Evolutionary conservation across 179 eudicot species (phyloP), one percentile per base, ranked within the genome.

Genomic region (Monotropa hypopitys): DNA sequence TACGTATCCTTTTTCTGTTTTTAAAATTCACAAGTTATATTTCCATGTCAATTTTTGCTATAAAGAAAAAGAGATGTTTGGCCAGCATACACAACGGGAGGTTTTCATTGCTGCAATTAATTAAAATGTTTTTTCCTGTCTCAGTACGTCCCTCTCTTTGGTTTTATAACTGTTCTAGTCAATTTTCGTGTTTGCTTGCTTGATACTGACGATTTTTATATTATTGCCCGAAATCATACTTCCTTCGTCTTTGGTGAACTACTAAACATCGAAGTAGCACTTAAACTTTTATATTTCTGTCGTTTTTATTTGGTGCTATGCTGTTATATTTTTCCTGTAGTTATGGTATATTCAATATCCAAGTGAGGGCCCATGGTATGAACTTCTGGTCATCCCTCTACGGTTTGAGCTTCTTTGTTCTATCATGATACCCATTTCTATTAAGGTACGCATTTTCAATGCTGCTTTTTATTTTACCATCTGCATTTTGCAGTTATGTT

Each of bases 371-470:
- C 99, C 98, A 46, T 95, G 99, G 99, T 95, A 93, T 74, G 98
- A 95, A 79, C 81, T 93, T 73, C 83, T 93, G 84, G 81, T 95
- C 57, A 95, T 95, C 70, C 99, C 99, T 70, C 83, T 95, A 56
- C 90, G 98, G 65, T 95, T 95, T 89, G 99, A 95, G 88, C 94
- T 95, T 81, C 92, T 95, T 66, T 95, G 98, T 79, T 95, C 99
- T 75, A 93, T 95, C 83, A 95, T 95, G 99, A 95, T 95, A 83
- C 98, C 99, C 26, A 95, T 95, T 79, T 95, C 99, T 54, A 89
- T 95, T 81, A 95, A 95, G 99, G 99, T 95, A 79, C 75, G 54
- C 47, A 32, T 28, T 72, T 63, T 47, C 32, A 70, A 54, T 76
- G 79, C 71, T 74, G 72, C 56, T 32, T 79, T 7, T 80, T 56